Base-by-base conservation (phyloP, 2,329 filamentous ascomycete genomes). In the Neopestalotiopsis sp. region DNA sequence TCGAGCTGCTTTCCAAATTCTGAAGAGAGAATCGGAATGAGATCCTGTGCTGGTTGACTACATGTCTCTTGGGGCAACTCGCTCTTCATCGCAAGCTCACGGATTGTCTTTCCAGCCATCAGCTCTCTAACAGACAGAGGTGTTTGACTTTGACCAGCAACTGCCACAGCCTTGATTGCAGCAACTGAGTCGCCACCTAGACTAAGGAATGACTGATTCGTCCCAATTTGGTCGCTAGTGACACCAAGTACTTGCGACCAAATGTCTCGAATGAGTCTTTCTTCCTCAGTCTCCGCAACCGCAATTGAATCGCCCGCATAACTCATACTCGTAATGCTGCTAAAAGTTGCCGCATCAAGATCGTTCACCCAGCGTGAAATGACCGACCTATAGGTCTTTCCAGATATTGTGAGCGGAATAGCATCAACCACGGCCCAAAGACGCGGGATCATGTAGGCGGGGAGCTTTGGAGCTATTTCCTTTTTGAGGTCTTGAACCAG, bases 361-460 rank as follows among this genome's bases (percentile, higher is more conserved):
- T 71, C 70, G 17, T 69, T 66, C 30, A 72, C 42, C 65, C 69
- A 69, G 10, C 30, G 28, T 12, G 45, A 57, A 7, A 66, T 38
- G 20, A 57, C 64, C 24, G 45, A 68, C 40, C 71, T 45, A 56
- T 73, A 57, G 32, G 67, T 40, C 68, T 73, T 73, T 12, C 71
- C 69, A 1, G 69, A 71, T 12, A 67, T 34, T 42, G 69, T 72
- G 20, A 68, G 60, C 32, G 72, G 72, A 30, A 73, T 69, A 13
- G n/a, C 49, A 4, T 56, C 32, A 1, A 71, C 40, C 7, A 68
- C 42, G 1, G 72, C 32, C 32, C 67, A 70, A n/a, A 66, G 13
- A 12, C 69, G 66, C 4, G 72, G 71, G 13, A 72, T 59, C 71
- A 72, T 72, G 42, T 72, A 72, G 28, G 58, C n/a, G 3, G 70